These are phyloP conservation scores for Calonectria fujianensis DNA, from an alignment of 2,329 filamentous ascomycete genomes.

Conservation along the genomic window DNA sequence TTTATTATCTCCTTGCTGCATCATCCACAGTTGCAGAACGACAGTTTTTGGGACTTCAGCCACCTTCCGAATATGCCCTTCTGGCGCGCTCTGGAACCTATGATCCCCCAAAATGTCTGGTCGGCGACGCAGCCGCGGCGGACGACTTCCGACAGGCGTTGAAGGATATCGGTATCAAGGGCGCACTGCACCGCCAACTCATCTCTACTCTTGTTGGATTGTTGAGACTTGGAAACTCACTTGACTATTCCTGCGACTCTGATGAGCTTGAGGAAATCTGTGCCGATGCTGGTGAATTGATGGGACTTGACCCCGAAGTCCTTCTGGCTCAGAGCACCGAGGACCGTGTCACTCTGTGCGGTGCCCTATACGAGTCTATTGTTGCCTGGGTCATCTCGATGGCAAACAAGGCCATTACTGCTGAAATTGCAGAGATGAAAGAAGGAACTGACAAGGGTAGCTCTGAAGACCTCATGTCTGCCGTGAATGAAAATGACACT, in stretches of 20 bases:
- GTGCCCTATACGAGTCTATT: slow-evolving; percentile 95
- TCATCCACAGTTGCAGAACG: slow-evolving; percentile 91
- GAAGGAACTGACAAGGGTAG: slow-evolving; percentile 79
- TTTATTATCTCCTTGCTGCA: slow-evolving; percentile 95
- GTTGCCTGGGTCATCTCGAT: slow-evolving; percentile 95
- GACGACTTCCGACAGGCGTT: slow-evolving; percentile 93
- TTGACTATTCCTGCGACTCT: slow-evolving; percentile 88
- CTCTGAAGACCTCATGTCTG: slow-evolving; percentile 77
- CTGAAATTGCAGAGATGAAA: slow-evolving; percentile 81
- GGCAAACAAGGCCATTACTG: slow-evolving; percentile 88
- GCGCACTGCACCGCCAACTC: slow-evolving; percentile 85
- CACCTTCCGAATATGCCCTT: slow-evolving; percentile 84
- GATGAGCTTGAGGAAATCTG: slow-evolving; percentile 90
- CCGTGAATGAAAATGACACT: slow-evolving; percentile 86
- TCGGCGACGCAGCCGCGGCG: slow-evolving; percentile 92
- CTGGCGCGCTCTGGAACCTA: slow-evolving; percentile 91
- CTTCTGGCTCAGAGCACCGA: slow-evolving; percentile 86
- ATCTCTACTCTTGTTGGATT: slow-evolving; percentile 91
- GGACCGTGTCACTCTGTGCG: slow-evolving; percentile 88
- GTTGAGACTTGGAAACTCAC: slow-evolving; percentile 93
- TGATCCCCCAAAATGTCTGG: slow-evolving; percentile 88
- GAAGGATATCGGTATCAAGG: slow-evolving; percentile 95
- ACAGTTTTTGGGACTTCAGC: slow-evolving; percentile 88
- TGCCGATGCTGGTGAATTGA: slow-evolving; percentile 89
- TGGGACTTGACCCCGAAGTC: slow-evolving; percentile 90